These are phyloP conservation scores for Amanita inopinata DNA, from an alignment of 768 basidiomycete species.

Conservation along the genomic window DNA sequence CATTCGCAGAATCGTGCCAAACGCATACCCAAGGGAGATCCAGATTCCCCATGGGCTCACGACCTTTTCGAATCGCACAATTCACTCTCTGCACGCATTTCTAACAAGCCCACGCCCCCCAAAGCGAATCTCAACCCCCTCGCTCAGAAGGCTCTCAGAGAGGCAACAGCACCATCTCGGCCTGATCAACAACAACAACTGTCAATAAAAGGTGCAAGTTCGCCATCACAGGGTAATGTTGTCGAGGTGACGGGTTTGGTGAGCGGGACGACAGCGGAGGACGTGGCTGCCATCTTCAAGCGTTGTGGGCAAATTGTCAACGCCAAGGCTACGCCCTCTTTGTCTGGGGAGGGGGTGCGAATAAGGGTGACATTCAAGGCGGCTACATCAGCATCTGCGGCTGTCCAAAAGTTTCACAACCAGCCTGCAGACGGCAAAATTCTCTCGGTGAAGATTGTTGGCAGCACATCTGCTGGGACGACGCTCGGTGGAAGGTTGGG, in stretches of 20 bases:
- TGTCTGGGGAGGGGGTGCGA: constrained; percentile 30
- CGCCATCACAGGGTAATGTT: constrained; percentile 44
- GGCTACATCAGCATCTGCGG: constrained; percentile 48
- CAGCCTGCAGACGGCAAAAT: constrained; percentile 77
- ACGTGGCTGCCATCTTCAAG: constrained; percentile 81
- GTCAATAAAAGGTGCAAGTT: constrained; percentile 62
- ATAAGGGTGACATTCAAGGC: constrained; percentile 71
- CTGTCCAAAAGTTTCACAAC: constrained; percentile 68
- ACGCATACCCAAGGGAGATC: constrained; percentile 54
- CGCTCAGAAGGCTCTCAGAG: constrained; percentile 52
- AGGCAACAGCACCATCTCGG: constrained; percentile 34
- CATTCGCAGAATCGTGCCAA: constrained; percentile 35
- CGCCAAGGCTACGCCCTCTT: constrained; percentile 26
- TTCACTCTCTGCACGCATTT: constrained; percentile 52
- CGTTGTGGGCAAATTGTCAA: constrained; percentile 61
- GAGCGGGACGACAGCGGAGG: constrained; percentile 69
- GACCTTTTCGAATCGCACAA: constrained; percentile 57
- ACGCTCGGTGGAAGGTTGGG: constrained; percentile 50
- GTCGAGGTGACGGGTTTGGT: constrained; percentile 71
- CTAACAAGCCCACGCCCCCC: constrained; percentile 31
- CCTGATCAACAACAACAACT: constrained; percentile 25
- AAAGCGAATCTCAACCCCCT: constrained; percentile 42
- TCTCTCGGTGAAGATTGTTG: constrained; percentile 56
- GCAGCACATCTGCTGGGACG: constrained; percentile 36
- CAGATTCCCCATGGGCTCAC: constrained; percentile 61